A percentile compares a stretch with the other conserved stretches of the same genome.
phyloP scores from a whole-genome alignment of 169 alveolate species.

The Perkinsus olseni region DNA sequence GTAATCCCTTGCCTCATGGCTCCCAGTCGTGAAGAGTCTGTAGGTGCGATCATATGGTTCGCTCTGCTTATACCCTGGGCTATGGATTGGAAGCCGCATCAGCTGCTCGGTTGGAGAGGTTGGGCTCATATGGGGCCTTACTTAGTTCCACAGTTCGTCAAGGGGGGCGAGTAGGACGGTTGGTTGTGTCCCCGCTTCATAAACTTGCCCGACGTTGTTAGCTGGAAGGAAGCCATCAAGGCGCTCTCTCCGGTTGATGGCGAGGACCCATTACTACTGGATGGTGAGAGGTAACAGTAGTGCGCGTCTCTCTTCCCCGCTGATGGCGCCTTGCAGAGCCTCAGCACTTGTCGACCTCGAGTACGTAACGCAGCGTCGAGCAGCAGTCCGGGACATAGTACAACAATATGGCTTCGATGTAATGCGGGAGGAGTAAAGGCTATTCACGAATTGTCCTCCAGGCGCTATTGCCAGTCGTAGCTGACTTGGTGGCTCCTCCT shows the following conservation, averaged over 20 bases:
- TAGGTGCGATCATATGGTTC: not conserved
- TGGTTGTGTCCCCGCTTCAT: too few relatives aligned
- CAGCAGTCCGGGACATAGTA: not conserved
- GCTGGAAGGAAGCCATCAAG: not conserved
- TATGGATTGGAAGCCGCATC: not conserved
- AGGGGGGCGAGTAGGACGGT: not conserved
- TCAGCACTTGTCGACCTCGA: not conserved
- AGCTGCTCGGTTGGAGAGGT: not conserved
- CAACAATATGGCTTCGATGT: not conserved
- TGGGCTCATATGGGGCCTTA: not conserved
- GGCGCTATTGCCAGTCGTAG: not conserved
- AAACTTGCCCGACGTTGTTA: not conserved
- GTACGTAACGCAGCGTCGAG: not conserved
- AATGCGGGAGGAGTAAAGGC: not conserved
- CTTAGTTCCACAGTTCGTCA: not conserved
- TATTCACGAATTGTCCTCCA: not conserved
- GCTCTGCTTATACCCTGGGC: not conserved
- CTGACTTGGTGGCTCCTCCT: not conserved
- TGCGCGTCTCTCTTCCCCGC: too few relatives aligned
- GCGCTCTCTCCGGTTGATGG: not conserved
- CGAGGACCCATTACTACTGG: not conserved
- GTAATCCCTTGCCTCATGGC: not conserved
- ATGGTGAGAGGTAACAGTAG: not conserved
- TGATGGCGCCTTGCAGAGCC: not conserved
- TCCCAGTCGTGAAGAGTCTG: not conserved